Conservation (phyloP, 2,329 filamentous ascomycete genomes). For the Aspergillus alliaceus region DNA sequence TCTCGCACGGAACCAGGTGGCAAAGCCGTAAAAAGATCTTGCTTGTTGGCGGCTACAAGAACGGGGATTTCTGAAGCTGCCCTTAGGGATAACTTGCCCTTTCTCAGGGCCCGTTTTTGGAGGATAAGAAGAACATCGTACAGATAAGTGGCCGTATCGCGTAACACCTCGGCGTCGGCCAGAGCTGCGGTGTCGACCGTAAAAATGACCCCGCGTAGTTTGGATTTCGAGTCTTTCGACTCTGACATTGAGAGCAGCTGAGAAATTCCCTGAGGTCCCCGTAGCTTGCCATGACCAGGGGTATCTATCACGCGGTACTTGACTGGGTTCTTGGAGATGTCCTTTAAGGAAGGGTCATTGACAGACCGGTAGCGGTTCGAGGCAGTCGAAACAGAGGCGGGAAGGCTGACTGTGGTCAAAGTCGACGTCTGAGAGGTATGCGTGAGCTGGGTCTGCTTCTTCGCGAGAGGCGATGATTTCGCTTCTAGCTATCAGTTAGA, state of each 20-base stretch:
- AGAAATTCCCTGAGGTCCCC: conserved; percentile 56
- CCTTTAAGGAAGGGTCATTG: conserved; percentile 66
- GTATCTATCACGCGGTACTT: conserved; percentile 63
- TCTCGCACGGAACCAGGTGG: conserved; percentile 74
- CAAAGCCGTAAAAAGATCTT: conserved; percentile 90
- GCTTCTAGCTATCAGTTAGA: conserved; percentile 41
- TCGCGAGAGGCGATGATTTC: conserved; percentile 42
- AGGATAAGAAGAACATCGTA: conserved; percentile 84
- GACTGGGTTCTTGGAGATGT: conserved; percentile 36
- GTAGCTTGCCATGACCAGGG: conserved; percentile 92
- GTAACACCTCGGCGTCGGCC: conserved; percentile 50
- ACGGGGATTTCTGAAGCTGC: conserved; percentile 65
- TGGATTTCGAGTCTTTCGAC: conserved; percentile 36
- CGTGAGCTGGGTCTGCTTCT: conserved; percentile 43
- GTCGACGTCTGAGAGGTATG: conserved; percentile 65
- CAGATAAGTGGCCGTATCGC: conserved; percentile 77
- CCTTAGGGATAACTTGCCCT: conserved; percentile 54
- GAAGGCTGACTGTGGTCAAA: conserved; percentile 57
- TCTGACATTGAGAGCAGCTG: conserved; percentile 33
- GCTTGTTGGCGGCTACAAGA: conserved; percentile 89
- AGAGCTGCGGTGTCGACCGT: conserved; percentile 81
- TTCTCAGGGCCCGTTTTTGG: conserved; percentile 67
- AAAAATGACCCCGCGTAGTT: conserved; percentile 74
- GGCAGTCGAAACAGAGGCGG: conserved; percentile 51
- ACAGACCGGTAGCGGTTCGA: conserved; percentile 65